These are phyloP conservation scores for Boletus coccyginus DNA, from an alignment of 768 basidiomycete genomes.

Conservation along the genomic window DNA sequence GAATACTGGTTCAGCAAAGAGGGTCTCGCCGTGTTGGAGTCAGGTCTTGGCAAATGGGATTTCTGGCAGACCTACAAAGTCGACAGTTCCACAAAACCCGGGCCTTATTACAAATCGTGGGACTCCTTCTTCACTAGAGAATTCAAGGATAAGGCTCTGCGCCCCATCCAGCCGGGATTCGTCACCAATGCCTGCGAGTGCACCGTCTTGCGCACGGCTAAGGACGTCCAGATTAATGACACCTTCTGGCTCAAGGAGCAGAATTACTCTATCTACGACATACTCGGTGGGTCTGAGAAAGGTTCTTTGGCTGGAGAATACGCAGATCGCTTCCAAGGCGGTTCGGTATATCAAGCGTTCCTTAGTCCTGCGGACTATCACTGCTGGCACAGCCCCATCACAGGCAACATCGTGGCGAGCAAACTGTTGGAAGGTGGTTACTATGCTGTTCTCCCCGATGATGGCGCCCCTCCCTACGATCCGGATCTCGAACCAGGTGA, in stretches of 20 bases:
- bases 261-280: slow-evolving; percentile 56
- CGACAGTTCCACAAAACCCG: too few species aligned
- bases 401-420: slow-evolving; percentile 36
- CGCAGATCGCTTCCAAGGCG: slow-evolving; percentile 39
- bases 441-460: slow-evolving; percentile 11
- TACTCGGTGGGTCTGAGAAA: slow-evolving; percentile 33
- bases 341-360: slow-evolving; percentile 53
- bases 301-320: too few species aligned
- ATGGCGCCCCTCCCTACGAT: not conserved
- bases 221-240: slow-evolving; percentile 40
- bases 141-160: slow-evolving; percentile 21
- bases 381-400: slow-evolving; percentile 59
- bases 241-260: slow-evolving; percentile 59
- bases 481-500: slow-evolving; percentile 4
- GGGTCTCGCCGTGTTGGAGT: not conserved
- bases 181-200: slow-evolving; percentile 51
- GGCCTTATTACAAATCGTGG: slow-evolving; percentile 8
- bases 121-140: slow-evolving; percentile 53
- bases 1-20: too few species aligned
- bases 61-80: too few species aligned
- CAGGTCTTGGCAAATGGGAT: too few species aligned
- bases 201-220: slow-evolving; percentile 34
- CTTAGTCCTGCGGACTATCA: slow-evolving; percentile 52
- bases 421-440: slow-evolving; percentile 27
- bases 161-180: too few species aligned